Evolutionary conservation across 345 rosid genomes (phyloP).

Genomic region (Pseudoturritis turrita): DNA sequence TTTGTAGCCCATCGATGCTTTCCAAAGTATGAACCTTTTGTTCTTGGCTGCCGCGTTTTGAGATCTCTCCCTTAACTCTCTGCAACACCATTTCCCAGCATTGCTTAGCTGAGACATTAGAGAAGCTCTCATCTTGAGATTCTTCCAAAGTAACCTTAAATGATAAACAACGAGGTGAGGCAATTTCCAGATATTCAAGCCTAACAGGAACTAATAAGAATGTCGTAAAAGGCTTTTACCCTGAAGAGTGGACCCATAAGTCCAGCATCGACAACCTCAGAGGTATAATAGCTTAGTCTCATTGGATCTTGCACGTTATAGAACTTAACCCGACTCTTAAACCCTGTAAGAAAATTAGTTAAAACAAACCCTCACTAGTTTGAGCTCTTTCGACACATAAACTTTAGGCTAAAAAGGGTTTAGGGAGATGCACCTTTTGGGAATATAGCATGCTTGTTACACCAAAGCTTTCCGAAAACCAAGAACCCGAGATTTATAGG

Average conservation of each 20-base stretch:
- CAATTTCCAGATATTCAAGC: not conserved
- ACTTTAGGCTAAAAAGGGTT: not conserved
- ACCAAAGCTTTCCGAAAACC: slow-evolving; percentile 54
- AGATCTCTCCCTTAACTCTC: slow-evolving; percentile 31
- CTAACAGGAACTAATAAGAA: not conserved
- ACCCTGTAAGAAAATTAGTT: slow-evolving; percentile 40
- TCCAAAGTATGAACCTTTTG: slow-evolving; percentile 17
- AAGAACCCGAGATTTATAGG: slow-evolving; percentile 50
- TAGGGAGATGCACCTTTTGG: slow-evolving; percentile 50
- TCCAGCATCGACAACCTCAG: slow-evolving; percentile 73
- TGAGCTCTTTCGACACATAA: not conserved
- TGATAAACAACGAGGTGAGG: not conserved
- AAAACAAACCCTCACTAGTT: not conserved
- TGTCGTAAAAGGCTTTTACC: slow-evolving; percentile 34
- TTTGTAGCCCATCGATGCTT: slow-evolving; percentile 51
- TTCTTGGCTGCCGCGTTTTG: not conserved
- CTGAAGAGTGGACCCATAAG: slow-evolving; percentile 71
- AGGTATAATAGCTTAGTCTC: slow-evolving; percentile 48
- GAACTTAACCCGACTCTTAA: slow-evolving; percentile 61
- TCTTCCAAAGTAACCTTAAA: slow-evolving; percentile 73
- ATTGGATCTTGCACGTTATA: slow-evolving; percentile 51
- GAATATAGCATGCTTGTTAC: slow-evolving; percentile 50
- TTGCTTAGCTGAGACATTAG: slow-evolving; percentile 48
- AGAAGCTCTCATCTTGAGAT: slow-evolving; percentile 44
- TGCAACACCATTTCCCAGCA: slow-evolving; percentile 85